These are phyloP conservation scores for Verticillium tricorpus DNA, from an alignment of 2,329 filamentous ascomycete species.

Conservation along the genomic window DNA sequence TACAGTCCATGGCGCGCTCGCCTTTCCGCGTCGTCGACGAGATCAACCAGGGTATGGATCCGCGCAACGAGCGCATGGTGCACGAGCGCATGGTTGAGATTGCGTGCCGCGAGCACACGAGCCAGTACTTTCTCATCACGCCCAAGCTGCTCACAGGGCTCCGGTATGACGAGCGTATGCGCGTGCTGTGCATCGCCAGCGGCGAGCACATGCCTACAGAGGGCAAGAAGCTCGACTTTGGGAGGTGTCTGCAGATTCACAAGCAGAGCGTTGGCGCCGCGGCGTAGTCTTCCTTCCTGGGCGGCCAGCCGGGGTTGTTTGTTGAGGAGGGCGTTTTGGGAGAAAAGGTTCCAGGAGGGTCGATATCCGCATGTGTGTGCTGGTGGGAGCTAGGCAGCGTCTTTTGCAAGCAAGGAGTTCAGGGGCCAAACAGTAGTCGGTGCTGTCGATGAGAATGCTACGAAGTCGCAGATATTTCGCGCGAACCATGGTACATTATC, in stretches of 20 bases:
- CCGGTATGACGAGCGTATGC: conserved; percentile 87
- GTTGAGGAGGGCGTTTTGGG: too few species aligned
- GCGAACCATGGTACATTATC: background rate
- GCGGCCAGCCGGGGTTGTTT: too few species aligned
- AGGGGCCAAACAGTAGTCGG: background rate
- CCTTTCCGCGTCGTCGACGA: conserved; percentile 98
- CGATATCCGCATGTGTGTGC: background rate
- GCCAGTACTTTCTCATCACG: conserved; percentile 93
- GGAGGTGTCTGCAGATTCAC: conserved; percentile 38
- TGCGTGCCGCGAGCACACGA: conserved; percentile 77
- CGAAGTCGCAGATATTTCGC: background rate
- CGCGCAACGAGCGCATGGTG: conserved; percentile 95
- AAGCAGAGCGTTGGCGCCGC: conserved; percentile 12
- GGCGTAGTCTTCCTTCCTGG: background rate
- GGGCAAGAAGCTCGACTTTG: conserved; percentile 46
- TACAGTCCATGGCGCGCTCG: conserved; percentile 87
- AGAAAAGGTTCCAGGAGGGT: background rate
- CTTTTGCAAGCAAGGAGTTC: background rate
- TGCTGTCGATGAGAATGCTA: background rate
- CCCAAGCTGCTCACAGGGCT: conserved; percentile 87
- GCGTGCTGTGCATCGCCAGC: conserved; percentile 86
- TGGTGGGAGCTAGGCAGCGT: background rate
- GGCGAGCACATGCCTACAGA: conserved; percentile 67
- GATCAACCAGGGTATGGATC: conserved; percentile 99
- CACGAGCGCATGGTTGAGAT: conserved; percentile 98